Base-by-base conservation (phyloP, 202 grass and related monocot species). In the Carex sylvatica region DNA sequence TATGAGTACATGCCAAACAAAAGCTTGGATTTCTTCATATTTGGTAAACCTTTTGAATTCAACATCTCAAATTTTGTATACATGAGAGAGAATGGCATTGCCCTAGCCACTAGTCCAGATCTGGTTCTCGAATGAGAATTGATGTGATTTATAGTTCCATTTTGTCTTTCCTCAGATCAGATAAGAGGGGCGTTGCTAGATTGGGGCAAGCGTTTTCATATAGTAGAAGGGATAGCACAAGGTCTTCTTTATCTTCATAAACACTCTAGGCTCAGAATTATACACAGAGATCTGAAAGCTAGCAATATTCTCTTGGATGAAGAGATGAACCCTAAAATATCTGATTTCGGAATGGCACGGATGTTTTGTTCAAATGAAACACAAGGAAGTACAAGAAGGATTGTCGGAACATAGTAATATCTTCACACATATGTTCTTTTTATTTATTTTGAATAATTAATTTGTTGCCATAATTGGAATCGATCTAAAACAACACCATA, bases 221-320 rank as follows among this genome's bases (percentile, higher is more conserved):
- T 69, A 40, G 7, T 69, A 69, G 33, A 69, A 69, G 33, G 65
- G 33, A 69, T 69, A 19, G 65, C 65, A 42, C 65, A 69, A 42
- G 65, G 65, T 69, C 35, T 69, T 40, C 65, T 42, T 9, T 69
- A 69, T 69, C 65, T 69, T 20, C 65, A 69, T 2, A 69, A 69
- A 10, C 65, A 69, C 36, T 69, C 65, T 4, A 36, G 65, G 15
- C 35, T 69, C 35, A 69, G 65, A 69, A 69, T 69, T 69, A 20
- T 69, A 19, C 35, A 69, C 5, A 69, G 65, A 42, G 65, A 69
- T 40, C 35, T 69, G 0, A 40, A 69, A 69, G 65, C 65, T 19
- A 69, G 65, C 65, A 69, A 69, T 69, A 69, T 69, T 69, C 65
- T 69, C 33, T 42, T 69, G 33, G 65, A 69, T 69, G 65, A 69